Conservation (phyloP, 306 rosid species). For the Lathyrus sativus region DNA sequence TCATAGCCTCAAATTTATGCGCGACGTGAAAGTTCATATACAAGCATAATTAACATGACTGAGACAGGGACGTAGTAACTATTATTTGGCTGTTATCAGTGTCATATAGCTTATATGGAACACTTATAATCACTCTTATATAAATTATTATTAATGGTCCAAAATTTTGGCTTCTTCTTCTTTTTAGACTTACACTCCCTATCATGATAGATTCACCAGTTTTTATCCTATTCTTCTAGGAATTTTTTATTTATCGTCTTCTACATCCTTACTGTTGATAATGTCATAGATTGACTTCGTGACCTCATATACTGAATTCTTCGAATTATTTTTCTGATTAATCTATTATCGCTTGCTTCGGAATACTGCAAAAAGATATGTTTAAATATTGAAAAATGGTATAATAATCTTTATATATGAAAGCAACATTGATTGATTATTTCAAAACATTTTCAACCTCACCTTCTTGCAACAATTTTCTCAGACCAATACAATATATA, state of each 20-base stretch:
- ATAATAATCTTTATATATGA: too few relatives aligned
- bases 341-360: too few relatives aligned
- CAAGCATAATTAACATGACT: neutral
- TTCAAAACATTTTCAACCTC: too few relatives aligned
- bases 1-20: neutral
- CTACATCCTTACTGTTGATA: neutral
- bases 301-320: neutral
- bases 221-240: slow-evolving; percentile 10
- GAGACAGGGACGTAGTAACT: slow-evolving; percentile 6
- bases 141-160: slow-evolving; percentile 11
- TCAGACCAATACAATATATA: too few relatives aligned
- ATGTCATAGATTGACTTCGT: neutral
- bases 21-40: neutral
- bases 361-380: too few relatives aligned
- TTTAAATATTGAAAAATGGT: too few relatives aligned
- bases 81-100: slow-evolving; percentile 1
- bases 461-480: too few relatives aligned
- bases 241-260: neutral
- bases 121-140: neutral
- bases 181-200: neutral
- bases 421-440: too few relatives aligned
- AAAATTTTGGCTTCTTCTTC: slow-evolving; percentile 5
- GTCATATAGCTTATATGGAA: neutral
- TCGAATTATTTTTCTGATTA: neutral
- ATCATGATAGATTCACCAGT: neutral